Percentiles rank a stretch among this genome's conserved stretches.
phyloP scores from a whole-genome alignment of 1,284 basidiomycete genomes.

The Ustilago loliicola region DNA sequence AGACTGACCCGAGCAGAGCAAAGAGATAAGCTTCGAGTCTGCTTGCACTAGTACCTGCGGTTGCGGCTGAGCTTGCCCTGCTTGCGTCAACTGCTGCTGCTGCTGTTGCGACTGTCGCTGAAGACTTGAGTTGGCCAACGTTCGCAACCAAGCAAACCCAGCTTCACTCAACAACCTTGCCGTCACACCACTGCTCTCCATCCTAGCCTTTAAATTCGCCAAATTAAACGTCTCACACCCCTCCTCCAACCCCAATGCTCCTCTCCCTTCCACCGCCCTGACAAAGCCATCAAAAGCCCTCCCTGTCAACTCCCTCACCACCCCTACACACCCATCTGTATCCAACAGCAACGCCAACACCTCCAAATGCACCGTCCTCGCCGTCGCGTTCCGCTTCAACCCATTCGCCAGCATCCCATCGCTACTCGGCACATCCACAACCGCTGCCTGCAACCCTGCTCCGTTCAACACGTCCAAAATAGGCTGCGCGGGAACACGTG shows the following conservation, averaged over 20 bases:
- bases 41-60: neutral
- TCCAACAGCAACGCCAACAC: constrained; percentile 42
- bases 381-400: constrained; percentile 26
- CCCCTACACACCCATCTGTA: constrained; percentile 31
- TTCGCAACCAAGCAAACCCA: constrained; percentile 19
- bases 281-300: constrained; percentile 26
- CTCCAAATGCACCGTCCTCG: constrained; percentile 37
- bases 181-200: constrained; percentile 28
- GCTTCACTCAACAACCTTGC: constrained; percentile 18
- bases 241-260: neutral
- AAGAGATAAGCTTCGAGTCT: constrained; percentile 4
- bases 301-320: constrained; percentile 30
- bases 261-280: neutral
- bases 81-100: neutral
- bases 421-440: constrained; percentile 33
- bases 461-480: constrained; percentile 25
- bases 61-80: neutral
- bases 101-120: neutral
- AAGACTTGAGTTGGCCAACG: neutral
- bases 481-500: constrained; percentile 21
- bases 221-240: constrained; percentile 44
- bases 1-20: neutral
- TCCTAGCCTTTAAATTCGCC: constrained; percentile 24
- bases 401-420: constrained; percentile 39
- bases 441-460: constrained; percentile 18